Evolutionary conservation across 306 rosid genomes (phyloP).

Genomic region (Castanea mollissima): DNA sequence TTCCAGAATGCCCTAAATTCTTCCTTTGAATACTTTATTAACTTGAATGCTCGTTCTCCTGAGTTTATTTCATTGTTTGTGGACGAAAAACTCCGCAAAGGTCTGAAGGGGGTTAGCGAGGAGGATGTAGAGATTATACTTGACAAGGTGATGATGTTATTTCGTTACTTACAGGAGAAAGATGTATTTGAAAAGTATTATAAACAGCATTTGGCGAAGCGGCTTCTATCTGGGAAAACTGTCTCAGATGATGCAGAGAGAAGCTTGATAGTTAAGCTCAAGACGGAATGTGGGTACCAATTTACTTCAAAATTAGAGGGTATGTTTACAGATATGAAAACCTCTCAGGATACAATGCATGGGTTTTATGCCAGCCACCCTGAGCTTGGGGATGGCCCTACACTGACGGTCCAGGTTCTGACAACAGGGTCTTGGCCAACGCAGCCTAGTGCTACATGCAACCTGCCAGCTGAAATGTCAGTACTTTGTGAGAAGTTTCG

Average conservation of each 20-base stretch:
- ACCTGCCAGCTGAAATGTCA: conserved; percentile 75
- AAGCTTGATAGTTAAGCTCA: conserved; percentile 81
- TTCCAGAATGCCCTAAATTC: conserved; percentile 92
- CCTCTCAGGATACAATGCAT: conserved; percentile 73
- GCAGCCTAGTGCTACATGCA: conserved; percentile 65
- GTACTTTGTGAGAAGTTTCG: conserved; percentile 70
- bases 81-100: conserved; percentile 77
- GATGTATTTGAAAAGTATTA: conserved; percentile 82
- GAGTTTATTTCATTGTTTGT: conserved; percentile 84
- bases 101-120: conserved; percentile 81
- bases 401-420: conserved; percentile 73
- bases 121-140: conserved; percentile 87
- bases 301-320: conserved; percentile 83
- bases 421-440: conserved; percentile 89
- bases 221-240: conserved; percentile 79
- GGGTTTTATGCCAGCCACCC: conserved; percentile 60
- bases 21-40: conserved; percentile 76
- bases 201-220: conserved; percentile 84
- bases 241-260: conserved; percentile 85
- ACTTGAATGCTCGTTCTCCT: conserved; percentile 71
- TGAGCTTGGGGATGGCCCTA: conserved; percentile 67
- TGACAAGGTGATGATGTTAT: conserved; percentile 82
- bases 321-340: conserved; percentile 86
- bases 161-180: conserved; percentile 79
- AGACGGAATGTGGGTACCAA: conserved; percentile 81